Percentiles rank a stretch among this genome's conserved stretches.
phyloP scores from a whole-genome alignment of 192 early-diverging fungal species.

The Umbelopsis isabellina region DNA sequence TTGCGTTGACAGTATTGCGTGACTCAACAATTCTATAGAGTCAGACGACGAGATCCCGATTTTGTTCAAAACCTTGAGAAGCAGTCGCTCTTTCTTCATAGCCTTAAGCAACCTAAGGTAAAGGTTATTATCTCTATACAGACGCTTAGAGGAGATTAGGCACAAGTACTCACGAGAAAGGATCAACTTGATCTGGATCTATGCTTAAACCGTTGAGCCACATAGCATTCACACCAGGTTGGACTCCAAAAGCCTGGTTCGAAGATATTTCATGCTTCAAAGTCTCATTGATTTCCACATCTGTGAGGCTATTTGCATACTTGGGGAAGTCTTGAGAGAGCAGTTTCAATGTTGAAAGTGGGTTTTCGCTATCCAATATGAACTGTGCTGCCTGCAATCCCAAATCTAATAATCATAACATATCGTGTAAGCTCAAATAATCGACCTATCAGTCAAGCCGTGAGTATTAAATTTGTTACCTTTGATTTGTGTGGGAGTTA shows the following conservation, averaged over 20 bases:
- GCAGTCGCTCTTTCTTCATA: constrained; percentile 56
- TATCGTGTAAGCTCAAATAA: not conserved
- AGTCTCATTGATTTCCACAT: constrained; percentile 51
- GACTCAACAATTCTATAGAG: constrained; percentile 45
- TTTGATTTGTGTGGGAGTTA: constrained; percentile 55
- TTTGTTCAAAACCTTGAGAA: constrained; percentile 50
- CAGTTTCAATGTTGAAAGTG: constrained; percentile 65
- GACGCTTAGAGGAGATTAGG: not conserved
- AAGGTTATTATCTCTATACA: not conserved
- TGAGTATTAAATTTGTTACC: constrained; percentile 31
- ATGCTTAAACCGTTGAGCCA: constrained; percentile 73
- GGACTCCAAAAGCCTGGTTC: constrained; percentile 28
- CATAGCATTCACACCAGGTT: constrained; percentile 42
- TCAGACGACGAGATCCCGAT: constrained; percentile 45
- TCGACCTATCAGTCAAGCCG: not conserved
- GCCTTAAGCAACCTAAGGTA: constrained; percentile 56
- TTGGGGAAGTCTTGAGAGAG: constrained; percentile 89
- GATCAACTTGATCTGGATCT: constrained; percentile 56
- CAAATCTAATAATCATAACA: constrained; percentile 44
- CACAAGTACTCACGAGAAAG: constrained; percentile 55
- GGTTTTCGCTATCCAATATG: constrained; percentile 61
- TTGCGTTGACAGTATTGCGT: constrained; percentile 16
- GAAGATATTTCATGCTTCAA: constrained; percentile 44
- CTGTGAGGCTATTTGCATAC: constrained; percentile 75
- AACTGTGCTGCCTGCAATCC: constrained; percentile 76